These are phyloP conservation scores for Pichia californica DNA, from an alignment of 805 yeast genomes.

Conservation along the genomic window DNA sequence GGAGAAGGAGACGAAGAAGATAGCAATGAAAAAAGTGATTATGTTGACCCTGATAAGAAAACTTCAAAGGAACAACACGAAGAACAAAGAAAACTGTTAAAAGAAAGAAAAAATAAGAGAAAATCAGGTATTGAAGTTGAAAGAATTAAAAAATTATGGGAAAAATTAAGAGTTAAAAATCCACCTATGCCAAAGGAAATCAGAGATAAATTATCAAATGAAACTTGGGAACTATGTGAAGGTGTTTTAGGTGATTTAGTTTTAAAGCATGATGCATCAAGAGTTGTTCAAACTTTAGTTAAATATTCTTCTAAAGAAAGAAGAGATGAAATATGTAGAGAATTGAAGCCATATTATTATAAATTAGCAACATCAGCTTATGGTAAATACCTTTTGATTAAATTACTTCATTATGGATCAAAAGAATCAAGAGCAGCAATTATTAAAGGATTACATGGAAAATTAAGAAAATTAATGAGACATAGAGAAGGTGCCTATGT, in stretches of 20 bases:
- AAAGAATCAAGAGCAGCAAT: slow-evolving; percentile 70
- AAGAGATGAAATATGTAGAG: slow-evolving; percentile 59
- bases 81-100: slow-evolving; percentile 70
- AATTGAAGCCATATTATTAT: slow-evolving; percentile 71
- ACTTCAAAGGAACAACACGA: slow-evolving; percentile 64
- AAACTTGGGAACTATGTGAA: slow-evolving; percentile 77
- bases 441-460: slow-evolving; percentile 83
- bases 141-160: slow-evolving; percentile 85
- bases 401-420: slow-evolving; percentile 87
- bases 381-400: slow-evolving; percentile 87
- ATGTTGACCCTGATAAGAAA: slow-evolving; percentile 33
- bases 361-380: slow-evolving; percentile 85
- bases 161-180: slow-evolving; percentile 74
- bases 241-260: slow-evolving; percentile 79
- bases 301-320: slow-evolving; percentile 78
- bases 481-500: slow-evolving; percentile 98
- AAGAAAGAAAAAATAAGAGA: slow-evolving; percentile 81
- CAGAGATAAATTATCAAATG: slow-evolving; percentile 71
- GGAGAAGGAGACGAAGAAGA: slow-evolving; percentile 25
- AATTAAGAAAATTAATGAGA: slow-evolving; percentile 84
- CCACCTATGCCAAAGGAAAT: slow-evolving; percentile 74
- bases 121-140: slow-evolving; percentile 84
- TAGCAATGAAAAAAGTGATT: slow-evolving; percentile 23
- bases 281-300: slow-evolving; percentile 90
- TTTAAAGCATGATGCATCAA: slow-evolving; percentile 90